Percentiles rank a stretch among this genome's conserved stretches.
These are phyloP conservation scores for Ascochyta clinopodiicola DNA, from an alignment of 2,329 filamentous ascomycete species.

Conservation along the genomic window DNA sequence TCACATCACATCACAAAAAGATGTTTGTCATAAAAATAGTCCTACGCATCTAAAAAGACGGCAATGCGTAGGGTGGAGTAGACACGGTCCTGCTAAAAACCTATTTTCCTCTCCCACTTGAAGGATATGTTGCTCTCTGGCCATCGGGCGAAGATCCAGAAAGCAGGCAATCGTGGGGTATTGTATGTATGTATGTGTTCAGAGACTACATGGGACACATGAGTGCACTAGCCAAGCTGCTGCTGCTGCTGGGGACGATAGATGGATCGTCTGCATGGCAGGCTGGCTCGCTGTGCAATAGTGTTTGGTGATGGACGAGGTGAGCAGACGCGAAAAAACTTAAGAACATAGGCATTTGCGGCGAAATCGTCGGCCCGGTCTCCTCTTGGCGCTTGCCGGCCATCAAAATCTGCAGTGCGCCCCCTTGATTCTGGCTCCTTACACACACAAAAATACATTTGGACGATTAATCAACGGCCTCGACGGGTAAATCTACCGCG, in stretches of 20 bases:
- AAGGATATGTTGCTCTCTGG: constrained; percentile 57
- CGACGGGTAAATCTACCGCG: constrained; percentile 38
- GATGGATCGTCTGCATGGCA: no score
- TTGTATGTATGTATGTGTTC: no score
- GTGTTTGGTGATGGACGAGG: background rate
- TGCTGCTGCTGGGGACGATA: no score
- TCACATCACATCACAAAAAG: constrained; percentile 5
- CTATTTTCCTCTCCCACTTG: constrained; percentile 59
- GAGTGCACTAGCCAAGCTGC: no score
- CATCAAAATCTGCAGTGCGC: constrained; percentile 29
- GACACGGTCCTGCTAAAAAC: constrained; percentile 62
- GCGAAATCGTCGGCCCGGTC: constrained; percentile 10
- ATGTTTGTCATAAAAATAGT: constrained; percentile 59
- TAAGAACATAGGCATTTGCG: background rate
- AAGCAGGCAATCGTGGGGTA: constrained; percentile 59
- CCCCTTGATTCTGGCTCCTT: constrained; percentile 24
- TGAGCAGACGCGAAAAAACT: background rate
- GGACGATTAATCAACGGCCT: constrained; percentile 57
- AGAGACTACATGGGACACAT: no score
- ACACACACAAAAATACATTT: constrained; percentile 47
- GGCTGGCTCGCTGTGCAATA: background rate
- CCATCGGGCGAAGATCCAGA: constrained; percentile 53
- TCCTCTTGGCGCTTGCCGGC: constrained; percentile 19
- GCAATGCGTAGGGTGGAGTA: constrained; percentile 59
- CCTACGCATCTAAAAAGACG: constrained; percentile 50